Evolutionary conservation across 768 basidiomycete genomes (phyloP).

Genomic region (Psilocybe cubensis): DNA sequence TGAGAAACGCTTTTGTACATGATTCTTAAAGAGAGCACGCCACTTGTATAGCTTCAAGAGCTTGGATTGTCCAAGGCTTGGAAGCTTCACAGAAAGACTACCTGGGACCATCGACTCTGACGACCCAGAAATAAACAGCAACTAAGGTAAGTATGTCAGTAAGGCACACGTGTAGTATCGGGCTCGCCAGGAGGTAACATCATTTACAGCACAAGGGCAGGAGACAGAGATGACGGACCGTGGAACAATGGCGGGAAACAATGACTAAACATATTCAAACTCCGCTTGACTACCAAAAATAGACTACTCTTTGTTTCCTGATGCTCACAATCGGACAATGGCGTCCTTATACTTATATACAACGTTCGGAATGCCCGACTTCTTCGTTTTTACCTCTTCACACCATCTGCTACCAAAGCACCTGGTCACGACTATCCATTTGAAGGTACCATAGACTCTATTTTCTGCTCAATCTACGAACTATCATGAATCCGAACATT

Average conservation of each 20-base stretch:
- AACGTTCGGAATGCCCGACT: slow-evolving; percentile 14
- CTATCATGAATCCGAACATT: slow-evolving; percentile 29
- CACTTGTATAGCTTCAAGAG: too few relatives aligned
- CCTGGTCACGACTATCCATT: slow-evolving; percentile 9
- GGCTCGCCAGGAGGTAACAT: background rate
- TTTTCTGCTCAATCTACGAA: slow-evolving; percentile 10
- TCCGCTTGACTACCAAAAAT: slow-evolving; percentile 27
- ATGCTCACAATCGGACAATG: slow-evolving; percentile 26
- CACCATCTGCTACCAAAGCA: slow-evolving; percentile 14
- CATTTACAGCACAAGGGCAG: slow-evolving; percentile 2
- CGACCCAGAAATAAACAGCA: too few relatives aligned
- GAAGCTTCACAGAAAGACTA: too few relatives aligned
- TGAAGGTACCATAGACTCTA: slow-evolving; percentile 12
- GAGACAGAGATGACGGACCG: background rate
- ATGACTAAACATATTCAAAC: slow-evolving; percentile 10
- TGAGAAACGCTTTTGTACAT: too few relatives aligned
- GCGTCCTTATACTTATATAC: slow-evolving; percentile 25
- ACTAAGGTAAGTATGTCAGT: too few relatives aligned
- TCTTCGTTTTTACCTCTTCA: slow-evolving; percentile 14
- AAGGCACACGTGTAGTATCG: background rate
- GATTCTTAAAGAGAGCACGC: too few relatives aligned
- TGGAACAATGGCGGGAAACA: slow-evolving; percentile 13
- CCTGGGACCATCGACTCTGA: background rate
- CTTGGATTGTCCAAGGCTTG: too few relatives aligned
- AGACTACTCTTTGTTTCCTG: slow-evolving; percentile 32